Conservation (phyloP, 306 rosid species). For the Cucumis melo region DNA sequence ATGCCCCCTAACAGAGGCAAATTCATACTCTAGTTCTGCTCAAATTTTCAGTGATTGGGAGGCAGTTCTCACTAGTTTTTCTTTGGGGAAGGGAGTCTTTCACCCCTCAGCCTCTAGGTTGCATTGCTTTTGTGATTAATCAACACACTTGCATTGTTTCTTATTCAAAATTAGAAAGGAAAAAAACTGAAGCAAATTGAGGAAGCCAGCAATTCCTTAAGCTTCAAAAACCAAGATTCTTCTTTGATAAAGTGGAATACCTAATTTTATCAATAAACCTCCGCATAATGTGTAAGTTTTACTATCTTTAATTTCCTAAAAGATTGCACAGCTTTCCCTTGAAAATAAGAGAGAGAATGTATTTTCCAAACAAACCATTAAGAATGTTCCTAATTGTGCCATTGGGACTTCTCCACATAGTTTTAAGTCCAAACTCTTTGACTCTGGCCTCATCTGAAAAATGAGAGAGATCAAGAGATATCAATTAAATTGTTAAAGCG, state of each 20-base stretch:
- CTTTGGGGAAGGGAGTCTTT: too few relatives aligned
- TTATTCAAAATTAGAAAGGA: too few relatives aligned
- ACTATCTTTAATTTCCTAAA: neutral
- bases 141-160: too few relatives aligned
- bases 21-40: too few relatives aligned
- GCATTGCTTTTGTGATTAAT: too few relatives aligned
- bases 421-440: conserved; percentile 84
- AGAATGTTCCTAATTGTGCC: conserved; percentile 92
- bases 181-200: neutral
- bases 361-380: conserved; percentile 43
- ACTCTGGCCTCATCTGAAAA: conserved; percentile 83
- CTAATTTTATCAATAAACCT: neutral
- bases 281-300: neutral
- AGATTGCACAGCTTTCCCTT: neutral
- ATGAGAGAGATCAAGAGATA: neutral
- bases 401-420: conserved; percentile 99
- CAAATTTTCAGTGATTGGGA: too few relatives aligned
- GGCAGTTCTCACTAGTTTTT: too few relatives aligned
- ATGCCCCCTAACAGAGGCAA: too few relatives aligned
- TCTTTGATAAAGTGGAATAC: neutral
- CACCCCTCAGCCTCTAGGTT: too few relatives aligned
- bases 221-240: neutral
- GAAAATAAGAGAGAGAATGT: neutral
- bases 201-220: neutral
- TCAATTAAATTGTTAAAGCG: neutral